A percentile compares a stretch with the other conserved stretches of the same genome.
Conservation (phyloP, 2,329 filamentous ascomycete genomes). For the Aspergillus nomiae region DNA sequence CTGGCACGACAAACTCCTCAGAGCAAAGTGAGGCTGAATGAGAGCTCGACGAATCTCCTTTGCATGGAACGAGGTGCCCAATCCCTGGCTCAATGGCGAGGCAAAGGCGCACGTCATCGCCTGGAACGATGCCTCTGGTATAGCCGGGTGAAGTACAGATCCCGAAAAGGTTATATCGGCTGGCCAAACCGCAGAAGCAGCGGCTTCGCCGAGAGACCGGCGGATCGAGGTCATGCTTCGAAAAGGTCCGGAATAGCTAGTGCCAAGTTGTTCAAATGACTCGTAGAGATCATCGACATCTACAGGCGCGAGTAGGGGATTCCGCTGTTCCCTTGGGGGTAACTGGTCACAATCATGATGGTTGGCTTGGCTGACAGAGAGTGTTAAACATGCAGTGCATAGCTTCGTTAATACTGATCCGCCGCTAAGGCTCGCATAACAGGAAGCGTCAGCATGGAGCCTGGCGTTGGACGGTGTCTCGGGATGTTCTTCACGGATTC, state of each 20-base stretch:
- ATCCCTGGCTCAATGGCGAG: background rate
- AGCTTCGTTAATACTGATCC: background rate
- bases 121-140: conserved; percentile 5
- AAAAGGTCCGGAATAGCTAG: background rate
- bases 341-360: background rate
- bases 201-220: background rate
- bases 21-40: background rate
- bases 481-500: background rate
- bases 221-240: background rate
- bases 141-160: background rate
- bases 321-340: background rate
- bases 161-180: background rate
- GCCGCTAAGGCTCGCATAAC: background rate
- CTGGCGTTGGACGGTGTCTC: background rate
- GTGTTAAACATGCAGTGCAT: background rate
- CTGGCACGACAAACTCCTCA: background rate
- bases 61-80: background rate
- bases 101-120: background rate
- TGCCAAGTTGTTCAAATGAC: background rate
- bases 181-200: background rate
- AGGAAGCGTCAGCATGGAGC: background rate
- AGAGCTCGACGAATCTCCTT: background rate
- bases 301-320: background rate
- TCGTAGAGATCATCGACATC: background rate
- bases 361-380: background rate